A percentile compares a stretch with the other conserved stretches of the same genome.
phyloP scores from a whole-genome alignment of 225 moss, liverwort and hornwort species.

The Marchantia paleacea region DNA sequence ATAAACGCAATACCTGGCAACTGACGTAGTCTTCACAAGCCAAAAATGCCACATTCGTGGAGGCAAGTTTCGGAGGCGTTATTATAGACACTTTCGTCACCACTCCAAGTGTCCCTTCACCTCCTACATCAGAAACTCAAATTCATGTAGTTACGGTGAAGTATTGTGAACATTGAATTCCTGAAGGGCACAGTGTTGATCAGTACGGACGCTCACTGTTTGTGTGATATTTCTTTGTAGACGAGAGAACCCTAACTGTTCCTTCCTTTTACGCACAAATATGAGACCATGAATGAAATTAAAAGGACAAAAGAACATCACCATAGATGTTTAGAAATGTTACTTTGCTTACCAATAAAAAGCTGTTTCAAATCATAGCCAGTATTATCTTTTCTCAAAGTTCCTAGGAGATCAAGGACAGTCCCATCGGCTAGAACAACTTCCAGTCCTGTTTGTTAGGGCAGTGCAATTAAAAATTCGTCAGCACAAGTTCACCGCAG shows the following conservation, averaged over 20 bases:
- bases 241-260: too few relatives aligned
- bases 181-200: background rate
- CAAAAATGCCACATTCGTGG: slow-evolving; percentile 85
- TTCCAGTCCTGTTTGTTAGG: slow-evolving; percentile 63
- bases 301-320: too few relatives aligned
- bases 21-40: slow-evolving; percentile 73
- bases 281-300: too few relatives aligned
- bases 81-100: slow-evolving; percentile 92
- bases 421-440: slow-evolving; percentile 91
- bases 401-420: slow-evolving; percentile 71
- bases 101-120: slow-evolving; percentile 93
- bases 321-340: background rate
- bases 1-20: slow-evolving; percentile 63
- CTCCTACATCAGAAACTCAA: slow-evolving; percentile 47
- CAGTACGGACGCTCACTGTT: background rate
- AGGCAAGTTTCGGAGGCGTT: slow-evolving; percentile 73
- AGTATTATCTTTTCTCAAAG: slow-evolving; percentile 89
- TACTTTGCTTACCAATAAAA: slow-evolving; percentile 64
- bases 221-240: too few relatives aligned
- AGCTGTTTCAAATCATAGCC: slow-evolving; percentile 97
- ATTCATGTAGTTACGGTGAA: background rate
- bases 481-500: background rate
- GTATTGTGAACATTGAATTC: background rate
- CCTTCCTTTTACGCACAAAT: too few relatives aligned
- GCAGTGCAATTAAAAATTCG: background rate